Percentiles rank a stretch among this genome's conserved stretches.
Evolutionary conservation across 73 alveolate species (phyloP).

Genomic region (Paramecium octaurelia): DNA sequence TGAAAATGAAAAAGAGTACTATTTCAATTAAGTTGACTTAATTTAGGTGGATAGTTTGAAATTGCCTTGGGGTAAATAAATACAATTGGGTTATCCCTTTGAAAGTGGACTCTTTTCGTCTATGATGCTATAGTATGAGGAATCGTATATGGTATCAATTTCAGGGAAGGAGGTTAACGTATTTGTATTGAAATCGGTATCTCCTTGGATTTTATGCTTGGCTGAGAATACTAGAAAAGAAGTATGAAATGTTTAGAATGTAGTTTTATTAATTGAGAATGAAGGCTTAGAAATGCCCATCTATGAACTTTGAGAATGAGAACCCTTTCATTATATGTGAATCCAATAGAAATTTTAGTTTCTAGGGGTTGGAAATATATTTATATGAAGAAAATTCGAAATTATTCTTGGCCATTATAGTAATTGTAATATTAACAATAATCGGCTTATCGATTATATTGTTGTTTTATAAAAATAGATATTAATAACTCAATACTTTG

Average conservation of each 20-base stretch:
- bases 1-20: no score
- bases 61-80: background rate
- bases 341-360: background rate
- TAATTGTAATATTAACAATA: background rate
- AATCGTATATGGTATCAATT: background rate
- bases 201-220: constrained; percentile 3
- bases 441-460: background rate
- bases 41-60: background rate
- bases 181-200: background rate
- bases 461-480: background rate
- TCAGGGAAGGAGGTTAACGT: background rate
- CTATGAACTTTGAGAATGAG: background rate
- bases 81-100: background rate
- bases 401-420: background rate
- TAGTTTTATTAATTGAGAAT: background rate
- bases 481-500: background rate
- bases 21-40: background rate
- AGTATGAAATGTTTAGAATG: background rate
- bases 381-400: background rate
- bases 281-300: background rate
- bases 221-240: background rate
- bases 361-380: background rate
- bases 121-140: background rate
- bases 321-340: background rate
- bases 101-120: background rate